Evolutionary conservation across 805 yeast genomes (phyloP), one percentile per base, ranked within the genome.

Genomic region (Jamesozyma hellenica): DNA sequence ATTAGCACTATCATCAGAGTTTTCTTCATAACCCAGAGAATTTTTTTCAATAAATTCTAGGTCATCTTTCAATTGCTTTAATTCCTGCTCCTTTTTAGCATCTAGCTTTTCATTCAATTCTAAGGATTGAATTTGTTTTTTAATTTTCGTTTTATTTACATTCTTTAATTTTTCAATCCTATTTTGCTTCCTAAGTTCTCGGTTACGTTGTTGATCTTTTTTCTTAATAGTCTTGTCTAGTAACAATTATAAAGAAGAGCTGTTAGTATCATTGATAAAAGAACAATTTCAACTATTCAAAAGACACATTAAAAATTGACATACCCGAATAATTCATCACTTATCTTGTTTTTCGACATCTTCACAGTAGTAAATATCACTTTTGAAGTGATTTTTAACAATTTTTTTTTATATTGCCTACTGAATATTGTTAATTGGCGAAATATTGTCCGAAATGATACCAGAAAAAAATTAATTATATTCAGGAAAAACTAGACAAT

Each of bases 41-140:
- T 53, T 47, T 44, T 59, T 63, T 18, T 49, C 43, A 16, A 67
- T 60, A 31, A 63, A 65, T 1, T 56, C 54, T 61, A 74, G 63
- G 43, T 72, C 77, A 12, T 56, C 56, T 41, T 61, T 52, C 25
- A 71, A 52, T 1, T 42, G 40, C 27, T 60, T 60, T 19, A 70
- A 50, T 21, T 48, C 39, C 29, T 65, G 51, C 31, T 68, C 59
- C 23, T 60, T 67, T 6, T 48, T 49, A 39, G 64, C 65, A 2
- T 51, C 52, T 8, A 48, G 39, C n/a, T 51, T 38, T 15, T 65
- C 52, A 30, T 45, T 45, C 36, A 46, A 51, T 16, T 59, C 56
- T 4, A 58, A 40, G 14, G 44, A 49, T 36, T 56, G 42, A 18
- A 55, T 50, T 26, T 48, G 43, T 15, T 39, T 37, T 26, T 35